Evolutionary conservation across 495 filamentous ascomycete genomes (phyloP).

Genomic region (Daldinia childiae): DNA sequence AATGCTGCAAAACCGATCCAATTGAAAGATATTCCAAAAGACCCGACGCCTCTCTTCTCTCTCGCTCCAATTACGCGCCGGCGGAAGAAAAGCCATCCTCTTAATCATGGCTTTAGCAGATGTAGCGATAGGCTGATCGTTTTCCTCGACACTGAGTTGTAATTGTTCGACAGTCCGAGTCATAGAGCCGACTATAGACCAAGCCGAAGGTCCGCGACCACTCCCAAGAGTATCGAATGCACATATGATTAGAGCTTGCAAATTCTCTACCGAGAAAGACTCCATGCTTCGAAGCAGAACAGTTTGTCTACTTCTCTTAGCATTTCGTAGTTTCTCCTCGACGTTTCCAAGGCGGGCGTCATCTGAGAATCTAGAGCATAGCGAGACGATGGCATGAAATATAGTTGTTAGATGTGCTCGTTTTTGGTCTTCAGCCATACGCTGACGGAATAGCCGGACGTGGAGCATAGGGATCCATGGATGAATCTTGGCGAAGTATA

Average conservation of each 20-base stretch:
- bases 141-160: slow-evolving; percentile 50
- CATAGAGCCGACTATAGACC: slow-evolving; percentile 51
- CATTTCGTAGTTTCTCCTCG: slow-evolving; percentile 29
- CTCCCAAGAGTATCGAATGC: slow-evolving; percentile 48
- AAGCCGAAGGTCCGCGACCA: slow-evolving; percentile 44
- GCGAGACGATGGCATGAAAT: neutral
- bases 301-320: slow-evolving; percentile 38
- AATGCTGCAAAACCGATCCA: slow-evolving; percentile 51
- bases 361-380: neutral
- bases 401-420: neutral
- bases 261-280: slow-evolving; percentile 50
- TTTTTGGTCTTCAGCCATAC: neutral
- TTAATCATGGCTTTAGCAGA: slow-evolving; percentile 40
- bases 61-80: slow-evolving; percentile 47
- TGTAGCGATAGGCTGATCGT: slow-evolving; percentile 23
- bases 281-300: slow-evolving; percentile 51
- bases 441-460: slow-evolving; percentile 42
- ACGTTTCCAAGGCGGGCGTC: neutral
- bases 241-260: slow-evolving; percentile 52
- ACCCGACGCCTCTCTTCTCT: slow-evolving; percentile 49
- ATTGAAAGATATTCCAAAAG: slow-evolving; percentile 56
- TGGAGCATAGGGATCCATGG: slow-evolving; percentile 56
- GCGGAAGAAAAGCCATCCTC: slow-evolving; percentile 47
- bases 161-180: slow-evolving; percentile 54
- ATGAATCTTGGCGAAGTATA: slow-evolving; percentile 51